Evolutionary conservation across 305 asterid species (phyloP).

Genomic region (Fraxinus xanthoxyloides): DNA sequence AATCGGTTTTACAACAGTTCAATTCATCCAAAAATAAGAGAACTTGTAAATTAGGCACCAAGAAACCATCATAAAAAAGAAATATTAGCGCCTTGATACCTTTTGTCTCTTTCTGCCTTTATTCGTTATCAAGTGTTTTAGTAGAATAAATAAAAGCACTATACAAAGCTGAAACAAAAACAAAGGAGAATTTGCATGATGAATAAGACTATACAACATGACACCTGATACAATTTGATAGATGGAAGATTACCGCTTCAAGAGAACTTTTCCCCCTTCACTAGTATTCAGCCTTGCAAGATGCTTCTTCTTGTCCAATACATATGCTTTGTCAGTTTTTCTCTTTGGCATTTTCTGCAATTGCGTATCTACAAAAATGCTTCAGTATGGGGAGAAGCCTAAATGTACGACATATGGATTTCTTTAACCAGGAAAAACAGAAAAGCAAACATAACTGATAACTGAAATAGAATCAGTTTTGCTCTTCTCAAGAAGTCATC

Average conservation of each 20-base stretch:
- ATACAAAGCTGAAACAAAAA: background rate
- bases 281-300: slow-evolving; percentile 91
- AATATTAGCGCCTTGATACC: background rate
- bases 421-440: background rate
- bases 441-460: background rate
- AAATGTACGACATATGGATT: background rate
- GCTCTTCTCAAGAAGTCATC: background rate
- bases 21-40: background rate
- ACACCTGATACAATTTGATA: slow-evolving; percentile 2
- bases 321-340: slow-evolving; percentile 94
- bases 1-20: background rate
- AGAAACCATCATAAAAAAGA: background rate
- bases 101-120: background rate
- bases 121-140: background rate
- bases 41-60: background rate
- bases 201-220: background rate
- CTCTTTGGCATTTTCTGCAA: slow-evolving; percentile 99
- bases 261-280: slow-evolving; percentile 88
- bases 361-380: slow-evolving; percentile 71
- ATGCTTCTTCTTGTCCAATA: slow-evolving; percentile 81
- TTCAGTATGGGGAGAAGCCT: slow-evolving; percentile 37
- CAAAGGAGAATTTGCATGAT: background rate
- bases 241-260: slow-evolving; percentile 67
- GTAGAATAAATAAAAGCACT: background rate
- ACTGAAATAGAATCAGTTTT: background rate